Evolutionary conservation across 75 land plant species (phyloP), one percentile per base, ranked within the genome.

Genomic region (Chamaecyparis obtusa): DNA sequence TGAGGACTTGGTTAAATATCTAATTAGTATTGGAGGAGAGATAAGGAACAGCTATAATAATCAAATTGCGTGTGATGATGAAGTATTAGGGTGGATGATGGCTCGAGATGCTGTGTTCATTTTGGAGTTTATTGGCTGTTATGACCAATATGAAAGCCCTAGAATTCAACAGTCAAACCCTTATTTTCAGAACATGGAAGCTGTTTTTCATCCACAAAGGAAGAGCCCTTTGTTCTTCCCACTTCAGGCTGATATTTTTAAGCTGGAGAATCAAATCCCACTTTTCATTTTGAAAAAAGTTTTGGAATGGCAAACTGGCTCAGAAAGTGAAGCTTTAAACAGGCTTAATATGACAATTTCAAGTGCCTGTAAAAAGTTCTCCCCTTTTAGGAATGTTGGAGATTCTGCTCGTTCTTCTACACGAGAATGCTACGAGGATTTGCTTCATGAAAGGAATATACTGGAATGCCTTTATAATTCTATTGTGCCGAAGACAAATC

Each of bases 191-290:
- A 49, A 49, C 51, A 49, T 49, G 51, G 51, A 49, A 49, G 51
- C 51, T 49, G 51, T 49, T 49, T 49, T 49, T 49, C 51, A 49
- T 10, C 51, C 51, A 49, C 10, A 49, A 9, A 49, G 51, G 51
- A 49, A 49, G 13, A 49, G 51, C 51, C 51, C 51, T 10, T 10
- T 49, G 76, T 74, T 74, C 36, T 74, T 74, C 76, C 76, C 76
- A 74, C 76, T 74, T 74, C 76, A 74, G 16, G 36, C 76, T 32
- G 76, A 74, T 74, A 74, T 74, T 10, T 74, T 74, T 74, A 74
- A 74, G 37, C 37, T 74, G 76, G 76, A 74, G 76, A 74, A 74
- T 13, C 76, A 74, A 74, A 24, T 74, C 15, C 76, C 76, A 13
- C 76, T 74, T 33, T 74, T 74, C 76, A 74, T 74, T 74, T 14